phyloP scores from a whole-genome alignment of 2,329 filamentous ascomycete species.

The Beauveria sp. region DNA sequence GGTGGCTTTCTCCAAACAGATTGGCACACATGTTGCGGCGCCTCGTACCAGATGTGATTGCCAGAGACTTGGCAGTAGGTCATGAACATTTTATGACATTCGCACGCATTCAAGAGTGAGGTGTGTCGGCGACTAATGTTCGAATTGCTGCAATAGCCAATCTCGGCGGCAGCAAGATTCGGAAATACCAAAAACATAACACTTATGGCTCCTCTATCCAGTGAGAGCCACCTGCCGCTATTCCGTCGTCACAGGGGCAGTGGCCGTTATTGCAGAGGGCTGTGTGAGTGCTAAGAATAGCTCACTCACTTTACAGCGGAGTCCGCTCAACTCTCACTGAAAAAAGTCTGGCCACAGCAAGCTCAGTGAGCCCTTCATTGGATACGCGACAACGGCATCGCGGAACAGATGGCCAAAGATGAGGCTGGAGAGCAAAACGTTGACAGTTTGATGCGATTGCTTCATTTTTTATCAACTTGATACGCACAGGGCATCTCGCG shows the following conservation, averaged over 20 bases:
- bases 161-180: neutral
- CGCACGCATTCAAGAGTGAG: too few species aligned
- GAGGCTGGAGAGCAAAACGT: neutral
- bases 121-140: neutral
- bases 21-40: neutral
- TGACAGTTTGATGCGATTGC: neutral
- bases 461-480: conserved; percentile 2
- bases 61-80: neutral
- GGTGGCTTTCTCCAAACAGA: neutral
- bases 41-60: neutral
- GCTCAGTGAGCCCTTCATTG: neutral
- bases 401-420: neutral
- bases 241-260: neutral
- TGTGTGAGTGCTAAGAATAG: conserved; percentile 8
- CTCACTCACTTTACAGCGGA: neutral
- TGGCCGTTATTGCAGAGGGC: neutral
- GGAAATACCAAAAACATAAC: too few species aligned
- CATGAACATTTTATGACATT: neutral
- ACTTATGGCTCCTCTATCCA: too few species aligned
- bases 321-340: neutral
- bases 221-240: too few species aligned
- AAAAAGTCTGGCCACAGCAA: neutral
- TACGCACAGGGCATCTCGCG: neutral
- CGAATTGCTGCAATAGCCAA: neutral
- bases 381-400: neutral